Percentiles rank a stretch among this genome's conserved stretches.
These are phyloP conservation scores for Fraxinus sp. DNA, from an alignment of 305 asterid genomes.

Conservation along the genomic window DNA sequence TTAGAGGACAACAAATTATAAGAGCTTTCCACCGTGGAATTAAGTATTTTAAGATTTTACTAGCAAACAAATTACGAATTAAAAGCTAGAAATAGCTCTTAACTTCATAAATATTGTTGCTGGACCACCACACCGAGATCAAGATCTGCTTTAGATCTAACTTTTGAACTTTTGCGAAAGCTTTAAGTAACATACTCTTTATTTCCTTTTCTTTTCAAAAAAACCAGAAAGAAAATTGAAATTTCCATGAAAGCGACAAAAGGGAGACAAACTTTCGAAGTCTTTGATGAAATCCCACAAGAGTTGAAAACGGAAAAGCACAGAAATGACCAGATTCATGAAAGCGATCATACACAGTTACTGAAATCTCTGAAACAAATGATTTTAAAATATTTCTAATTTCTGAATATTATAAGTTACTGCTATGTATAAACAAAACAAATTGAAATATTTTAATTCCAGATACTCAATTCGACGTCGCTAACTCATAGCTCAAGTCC, in stretches of 20 bases:
- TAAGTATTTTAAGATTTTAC: not conserved
- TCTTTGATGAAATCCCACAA: not conserved
- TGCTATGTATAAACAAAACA: not conserved
- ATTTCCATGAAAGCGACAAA: not conserved
- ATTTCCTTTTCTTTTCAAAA: not conserved
- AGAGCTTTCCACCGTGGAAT: not conserved
- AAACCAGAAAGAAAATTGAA: not conserved
- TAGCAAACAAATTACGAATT: not conserved
- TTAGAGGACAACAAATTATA: not conserved
- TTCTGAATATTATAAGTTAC: not conserved
- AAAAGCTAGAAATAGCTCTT: not conserved
- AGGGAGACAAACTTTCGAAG: not conserved
- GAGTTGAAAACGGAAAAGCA: not conserved
- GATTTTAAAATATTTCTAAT: not conserved
- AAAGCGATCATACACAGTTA: not conserved
- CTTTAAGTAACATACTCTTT: not conserved
- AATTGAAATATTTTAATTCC: not conserved
- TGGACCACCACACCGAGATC: not conserved
- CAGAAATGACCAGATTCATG: not conserved
- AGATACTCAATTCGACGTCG: not conserved
- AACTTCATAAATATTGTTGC: not conserved
- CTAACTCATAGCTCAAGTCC: not conserved
- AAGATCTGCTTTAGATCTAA: not conserved
- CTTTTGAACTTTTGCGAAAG: not conserved
- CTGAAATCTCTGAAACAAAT: not conserved